Evolutionary conservation across 2,329 filamentous ascomycete species (phyloP), one percentile per base, ranked within the genome.

Genomic region (Monilinia laxa): DNA sequence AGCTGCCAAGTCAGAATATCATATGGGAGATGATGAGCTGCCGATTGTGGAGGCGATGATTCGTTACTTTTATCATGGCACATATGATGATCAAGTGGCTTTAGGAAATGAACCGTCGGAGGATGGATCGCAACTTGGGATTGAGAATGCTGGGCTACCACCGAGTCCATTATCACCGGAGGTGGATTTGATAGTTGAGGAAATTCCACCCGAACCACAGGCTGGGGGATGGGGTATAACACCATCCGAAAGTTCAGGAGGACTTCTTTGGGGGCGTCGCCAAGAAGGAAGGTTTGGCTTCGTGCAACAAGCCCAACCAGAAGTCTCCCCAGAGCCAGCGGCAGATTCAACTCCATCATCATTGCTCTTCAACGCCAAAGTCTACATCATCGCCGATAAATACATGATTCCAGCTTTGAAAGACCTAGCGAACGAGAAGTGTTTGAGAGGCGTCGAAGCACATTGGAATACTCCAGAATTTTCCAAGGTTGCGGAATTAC

Each of bases 21-120:
- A 79, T 87, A 66, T 96, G 28, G 76, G 81, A 2, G 79, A 83
- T 68, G 88, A 91, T 70, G 84, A 91, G 70, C 78, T 90, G 53
- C 87, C 90, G 69, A 87, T 90, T 25, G 87, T 91, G 67, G 87
- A 89, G 66, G 90, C 86, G 76, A 90, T 93, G 72, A 83, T 94
- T 71, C 88, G 93, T 76, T 95, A 87, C 77, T 85, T 93, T 64
- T 95, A 95, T 79, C 49, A 14, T 40, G 47, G 64, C 23, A 60
- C 23, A 5, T 65, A 65, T 42, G 55, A 60, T 51, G 55, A 65
- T 35, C 55, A 65, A 47, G 55, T 52, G 16, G 18, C 12, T 20
- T 23, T 35, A n/a, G 31, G 2, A 6, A 9, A 16, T 40, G 4
- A 40, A 25, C 14, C 10, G 23, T 38, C n/a, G 14, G n/a, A 38